A percentile compares a stretch with the other conserved stretches of the same genome.
Evolutionary conservation across 2,329 filamentous ascomycete species (phyloP).

Genomic region (Fusarium palustre): DNA sequence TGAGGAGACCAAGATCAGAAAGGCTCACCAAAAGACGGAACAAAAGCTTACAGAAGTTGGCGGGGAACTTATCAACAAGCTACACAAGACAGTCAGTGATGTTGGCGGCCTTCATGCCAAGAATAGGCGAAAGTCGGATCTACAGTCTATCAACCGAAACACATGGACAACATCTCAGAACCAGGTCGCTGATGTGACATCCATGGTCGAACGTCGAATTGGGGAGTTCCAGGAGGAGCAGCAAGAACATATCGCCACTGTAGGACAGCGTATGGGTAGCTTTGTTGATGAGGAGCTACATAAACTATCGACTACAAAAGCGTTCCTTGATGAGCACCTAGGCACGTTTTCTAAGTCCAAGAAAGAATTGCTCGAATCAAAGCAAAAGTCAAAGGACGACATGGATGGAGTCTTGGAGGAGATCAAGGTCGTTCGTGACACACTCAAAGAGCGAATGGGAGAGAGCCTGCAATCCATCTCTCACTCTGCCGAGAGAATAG

Average conservation of each 20-base stretch:
- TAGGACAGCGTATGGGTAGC: constrained; percentile 77
- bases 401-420: constrained; percentile 94
- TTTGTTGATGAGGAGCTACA: constrained; percentile 82
- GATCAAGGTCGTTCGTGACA: constrained; percentile 88
- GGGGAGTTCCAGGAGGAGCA: constrained; percentile 79
- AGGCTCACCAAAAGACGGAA: constrained; percentile 89
- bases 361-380: constrained; percentile 74
- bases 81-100: constrained; percentile 82
- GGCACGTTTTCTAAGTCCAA: constrained; percentile 75
- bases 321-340: constrained; percentile 76
- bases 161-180: constrained; percentile 82
- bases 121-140: constrained; percentile 83
- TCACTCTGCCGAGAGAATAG: constrained; percentile 86
- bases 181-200: constrained; percentile 81
- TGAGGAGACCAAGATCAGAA: constrained; percentile 82
- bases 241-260: constrained; percentile 72
- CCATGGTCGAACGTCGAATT: constrained; percentile 80
- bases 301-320: constrained; percentile 76
- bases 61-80: constrained; percentile 78
- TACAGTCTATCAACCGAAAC: constrained; percentile 82
- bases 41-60: constrained; percentile 79
- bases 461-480: constrained; percentile 87
- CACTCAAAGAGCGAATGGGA: constrained; percentile 87
- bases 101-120: constrained; percentile 87
- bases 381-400: constrained; percentile 77